These are phyloP conservation scores for Chaetomium olivaceum DNA, from an alignment of 2,329 filamentous ascomycete genomes.

Conservation along the genomic window DNA sequence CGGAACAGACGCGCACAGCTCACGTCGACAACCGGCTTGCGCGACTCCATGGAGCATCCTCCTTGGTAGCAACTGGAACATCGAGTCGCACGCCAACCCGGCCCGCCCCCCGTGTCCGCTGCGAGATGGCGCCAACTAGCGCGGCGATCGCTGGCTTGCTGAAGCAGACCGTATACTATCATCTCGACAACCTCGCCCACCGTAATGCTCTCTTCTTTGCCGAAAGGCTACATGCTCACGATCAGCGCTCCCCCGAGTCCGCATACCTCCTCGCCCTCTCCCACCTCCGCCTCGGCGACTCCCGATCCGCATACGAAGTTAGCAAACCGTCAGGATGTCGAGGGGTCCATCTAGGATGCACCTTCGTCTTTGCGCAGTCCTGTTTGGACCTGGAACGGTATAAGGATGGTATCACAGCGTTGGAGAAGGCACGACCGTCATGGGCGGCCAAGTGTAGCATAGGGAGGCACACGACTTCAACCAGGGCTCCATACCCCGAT, in stretches of 20 bases:
- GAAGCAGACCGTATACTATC: conserved; percentile 63
- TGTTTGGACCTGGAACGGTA: conserved; percentile 77
- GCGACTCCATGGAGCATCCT: conserved; percentile 40
- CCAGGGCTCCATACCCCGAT: conserved; percentile 76
- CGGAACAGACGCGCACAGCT: conserved; percentile 8
- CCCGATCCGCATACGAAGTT: conserved; percentile 82
- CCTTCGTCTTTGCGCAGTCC: conserved; percentile 88
- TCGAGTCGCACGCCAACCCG: conserved; percentile 28
- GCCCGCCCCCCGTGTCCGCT: conserved; percentile 20
- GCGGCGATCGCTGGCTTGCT: conserved; percentile 54
- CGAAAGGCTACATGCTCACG: conserved; percentile 80
- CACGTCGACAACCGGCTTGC: conserved; percentile 6
- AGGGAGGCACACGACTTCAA: conserved; percentile 78
- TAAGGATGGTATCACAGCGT: conserved; percentile 76
- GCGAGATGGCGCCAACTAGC: conserved; percentile 54
- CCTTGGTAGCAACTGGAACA: conserved; percentile 30
- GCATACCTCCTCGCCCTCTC: conserved; percentile 82
- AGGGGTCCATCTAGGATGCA: conserved; percentile 78
- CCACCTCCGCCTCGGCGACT: conserved; percentile 78
- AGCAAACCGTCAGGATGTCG: conserved; percentile 70
- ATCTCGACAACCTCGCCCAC: conserved; percentile 85
- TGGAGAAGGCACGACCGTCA: conserved; percentile 77
- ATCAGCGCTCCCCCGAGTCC: conserved; percentile 77
- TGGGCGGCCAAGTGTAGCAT: conserved; percentile 77
- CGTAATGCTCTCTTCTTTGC: conserved; percentile 94